Evolutionary conservation across 1,284 basidiomycete genomes (phyloP), one percentile per base, ranked within the genome.

Genomic region (Agroathelia rolfsii): DNA sequence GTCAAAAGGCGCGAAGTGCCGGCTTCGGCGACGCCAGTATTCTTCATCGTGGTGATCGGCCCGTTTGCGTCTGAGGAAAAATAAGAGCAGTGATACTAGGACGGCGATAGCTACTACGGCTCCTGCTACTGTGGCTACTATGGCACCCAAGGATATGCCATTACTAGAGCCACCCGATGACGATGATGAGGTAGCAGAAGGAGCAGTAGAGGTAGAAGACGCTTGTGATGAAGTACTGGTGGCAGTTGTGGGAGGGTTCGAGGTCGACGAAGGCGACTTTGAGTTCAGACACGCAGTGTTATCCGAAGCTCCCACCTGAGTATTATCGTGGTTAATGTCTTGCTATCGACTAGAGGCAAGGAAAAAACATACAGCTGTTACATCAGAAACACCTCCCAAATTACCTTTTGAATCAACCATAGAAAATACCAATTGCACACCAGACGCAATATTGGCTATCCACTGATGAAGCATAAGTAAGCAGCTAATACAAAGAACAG

Each of bases 61-160:
- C n/a, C n/a, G n/a, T 40, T 55, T 66, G 34, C 58, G 61, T 8
- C 49, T 30, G 28, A 67, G 50, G 51, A 61, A 69, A 50, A 69
- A 70, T 9, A 69, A 46, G 11, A 58, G 63, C n/a, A 77, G 50
- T 1, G 66, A 62, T 24, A 69, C 52, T 13, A 65, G 45, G n/a
- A 62, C 56, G 17, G 67, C 61, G 10, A 76, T 44, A 37, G 69
- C 71, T 17, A 76, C 46, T 16, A 77, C 41, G 18, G 55, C 64
- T 16, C 72, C 77, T n/a, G 72, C 58, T n/a, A 72, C 68, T 13
- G 62, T 67, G 14, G 72, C 76, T 6, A 64, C 69, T 28, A 81
- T 67, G 18, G 66, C 62, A 13, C 62, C 68, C 2, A 59, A 57
- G 6, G 69, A 56, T 24, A 58, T 43, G 11, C 54, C 48, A 23